Conservation (phyloP, 805 yeast species). For the Scheffersomyces amazonensis region DNA sequence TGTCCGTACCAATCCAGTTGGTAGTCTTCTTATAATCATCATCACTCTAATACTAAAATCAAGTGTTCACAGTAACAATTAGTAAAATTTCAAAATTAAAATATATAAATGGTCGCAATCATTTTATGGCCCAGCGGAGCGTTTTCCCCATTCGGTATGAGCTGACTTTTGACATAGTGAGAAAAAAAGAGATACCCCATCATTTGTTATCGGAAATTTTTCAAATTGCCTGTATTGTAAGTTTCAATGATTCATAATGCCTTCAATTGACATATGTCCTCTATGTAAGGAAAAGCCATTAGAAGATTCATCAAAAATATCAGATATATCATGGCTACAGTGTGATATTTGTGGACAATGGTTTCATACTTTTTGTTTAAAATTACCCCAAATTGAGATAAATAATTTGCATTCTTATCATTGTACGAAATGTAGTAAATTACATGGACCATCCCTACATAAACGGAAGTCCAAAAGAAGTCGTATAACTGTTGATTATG, state of each 20-base stretch:
- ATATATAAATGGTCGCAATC: no score
- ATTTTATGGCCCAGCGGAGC: no score
- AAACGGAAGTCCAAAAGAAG: constrained; percentile 56
- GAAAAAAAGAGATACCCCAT: neutral
- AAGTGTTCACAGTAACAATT: no score
- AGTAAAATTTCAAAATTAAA: no score
- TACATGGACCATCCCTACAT: constrained; percentile 48
- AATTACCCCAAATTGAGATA: constrained; percentile 30
- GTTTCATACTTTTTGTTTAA: constrained; percentile 54
- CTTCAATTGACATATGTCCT: constrained; percentile 18
- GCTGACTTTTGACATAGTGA: no score
- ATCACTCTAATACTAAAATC: no score
- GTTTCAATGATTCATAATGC: no score
- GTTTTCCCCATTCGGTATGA: no score
- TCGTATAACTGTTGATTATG: constrained; percentile 62
- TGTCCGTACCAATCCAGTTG: no score
- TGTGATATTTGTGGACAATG: constrained; percentile 55
- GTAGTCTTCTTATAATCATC: no score
- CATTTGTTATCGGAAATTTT: no score
- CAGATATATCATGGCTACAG: constrained; percentile 45
- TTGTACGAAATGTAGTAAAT: constrained; percentile 46
- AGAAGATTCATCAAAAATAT: constrained; percentile 8
- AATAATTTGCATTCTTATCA: constrained; percentile 47
- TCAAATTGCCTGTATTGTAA: no score
- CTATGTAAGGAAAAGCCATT: constrained; percentile 14